A percentile compares a stretch with the other conserved stretches of the same genome.
These are phyloP conservation scores for Asterella californica DNA, from an alignment of 225 moss, liverwort and hornwort genomes.

Conservation along the genomic window DNA sequence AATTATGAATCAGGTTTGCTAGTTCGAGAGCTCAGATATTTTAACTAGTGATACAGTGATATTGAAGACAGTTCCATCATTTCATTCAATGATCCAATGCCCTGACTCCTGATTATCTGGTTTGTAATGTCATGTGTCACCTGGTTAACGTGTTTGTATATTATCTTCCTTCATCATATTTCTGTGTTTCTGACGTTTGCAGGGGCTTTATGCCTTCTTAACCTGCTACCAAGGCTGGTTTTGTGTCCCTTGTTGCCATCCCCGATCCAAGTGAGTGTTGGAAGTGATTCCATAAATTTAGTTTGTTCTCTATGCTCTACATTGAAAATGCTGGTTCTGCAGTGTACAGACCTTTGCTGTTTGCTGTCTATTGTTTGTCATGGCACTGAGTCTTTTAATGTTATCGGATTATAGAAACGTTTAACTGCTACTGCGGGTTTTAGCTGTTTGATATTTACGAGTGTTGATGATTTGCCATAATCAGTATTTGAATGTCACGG, in stretches of 20 bases:
- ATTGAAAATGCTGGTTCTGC: neutral
- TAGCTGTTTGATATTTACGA: neutral
- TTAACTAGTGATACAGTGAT: neutral
- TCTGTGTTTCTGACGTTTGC: slow-evolving; percentile 25
- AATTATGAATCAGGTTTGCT: slow-evolving; percentile 67
- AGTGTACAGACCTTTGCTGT: neutral
- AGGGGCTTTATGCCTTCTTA: slow-evolving; percentile 60
- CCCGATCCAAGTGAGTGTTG: slow-evolving; percentile 50
- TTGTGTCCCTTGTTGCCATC: slow-evolving; percentile 62
- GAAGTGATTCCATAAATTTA: neutral
- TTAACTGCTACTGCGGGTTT: no score
- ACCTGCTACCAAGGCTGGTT: slow-evolving; percentile 78
- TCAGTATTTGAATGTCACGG: neutral
- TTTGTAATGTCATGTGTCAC: neutral
- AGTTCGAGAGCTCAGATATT: neutral
- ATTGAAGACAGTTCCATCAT: neutral
- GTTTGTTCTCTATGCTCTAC: neutral
- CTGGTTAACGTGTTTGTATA: neutral
- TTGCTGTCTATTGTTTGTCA: no score
- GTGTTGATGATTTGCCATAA: neutral
- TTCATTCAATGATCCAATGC: neutral
- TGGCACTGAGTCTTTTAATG: no score
- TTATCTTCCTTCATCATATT: neutral
- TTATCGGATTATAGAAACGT: no score
- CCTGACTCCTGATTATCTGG: neutral